Percentiles rank a stretch among this genome's conserved stretches.
phyloP scores from a whole-genome alignment of 306 rosid species.

The Sindora glabra region DNA sequence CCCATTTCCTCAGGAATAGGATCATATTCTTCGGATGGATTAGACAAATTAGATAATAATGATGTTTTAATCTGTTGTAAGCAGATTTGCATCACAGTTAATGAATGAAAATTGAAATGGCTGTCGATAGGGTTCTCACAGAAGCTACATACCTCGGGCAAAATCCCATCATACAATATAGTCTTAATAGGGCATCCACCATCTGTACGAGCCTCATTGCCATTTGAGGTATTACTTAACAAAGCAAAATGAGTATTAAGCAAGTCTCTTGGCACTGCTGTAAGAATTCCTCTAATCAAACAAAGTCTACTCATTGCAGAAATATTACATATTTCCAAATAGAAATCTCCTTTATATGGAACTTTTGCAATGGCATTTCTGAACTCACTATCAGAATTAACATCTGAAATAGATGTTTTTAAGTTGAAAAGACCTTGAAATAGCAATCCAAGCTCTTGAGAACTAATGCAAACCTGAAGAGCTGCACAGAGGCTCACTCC shows the following conservation, averaged over 20 bases:
- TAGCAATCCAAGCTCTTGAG: constrained; percentile 63
- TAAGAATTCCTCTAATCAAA: constrained; percentile 83
- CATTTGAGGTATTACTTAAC: constrained; percentile 13
- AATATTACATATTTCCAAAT: constrained; percentile 39
- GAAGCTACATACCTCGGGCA: constrained; percentile 80
- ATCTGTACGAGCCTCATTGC: constrained; percentile 10
- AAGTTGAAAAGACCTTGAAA: constrained; percentile 52
- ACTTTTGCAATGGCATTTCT: constrained; percentile 36
- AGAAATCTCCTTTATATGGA: constrained; percentile 53
- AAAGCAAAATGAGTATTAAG: constrained; percentile 47
- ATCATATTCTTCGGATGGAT: constrained; percentile 33
- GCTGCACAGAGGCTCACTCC: constrained; percentile 86
- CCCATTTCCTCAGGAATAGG: constrained; percentile 84
- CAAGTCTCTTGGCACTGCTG: constrained; percentile 72
- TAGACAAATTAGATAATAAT: constrained; percentile 42
- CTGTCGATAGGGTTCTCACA: constrained; percentile 87
- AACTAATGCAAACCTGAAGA: constrained; percentile 55
- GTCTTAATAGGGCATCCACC: constrained; percentile 32
- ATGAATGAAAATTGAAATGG: constrained; percentile 85
- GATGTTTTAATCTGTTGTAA: constrained; percentile 86
- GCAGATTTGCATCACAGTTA: constrained; percentile 96
- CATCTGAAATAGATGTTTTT: constrained; percentile 16
- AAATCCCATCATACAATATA: constrained; percentile 80
- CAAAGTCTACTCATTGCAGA: constrained; percentile 75
- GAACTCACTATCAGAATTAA: constrained; percentile 18